Evolutionary conservation across 305 asterid genomes (phyloP).

Genomic region (Lippia alba): DNA sequence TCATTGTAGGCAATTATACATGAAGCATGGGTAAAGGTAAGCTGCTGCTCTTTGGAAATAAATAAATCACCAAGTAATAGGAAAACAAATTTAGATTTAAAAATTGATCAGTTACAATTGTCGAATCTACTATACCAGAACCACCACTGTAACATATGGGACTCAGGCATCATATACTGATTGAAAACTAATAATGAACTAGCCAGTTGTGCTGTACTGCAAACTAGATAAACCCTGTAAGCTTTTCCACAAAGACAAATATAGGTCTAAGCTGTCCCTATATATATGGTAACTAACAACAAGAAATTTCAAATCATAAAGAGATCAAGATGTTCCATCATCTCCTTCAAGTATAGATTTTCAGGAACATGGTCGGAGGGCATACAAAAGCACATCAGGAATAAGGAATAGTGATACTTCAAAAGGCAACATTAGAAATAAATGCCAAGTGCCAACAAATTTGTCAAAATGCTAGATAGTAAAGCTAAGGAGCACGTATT

Average conservation of each 20-base stretch:
- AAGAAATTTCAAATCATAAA: not conserved
- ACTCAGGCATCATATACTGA: not conserved
- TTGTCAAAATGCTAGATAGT: slow-evolving; percentile 26
- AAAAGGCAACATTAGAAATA: slow-evolving; percentile 19
- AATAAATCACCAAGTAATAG: slow-evolving; percentile 12
- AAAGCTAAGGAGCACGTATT: slow-evolving; percentile 30
- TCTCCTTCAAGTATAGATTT: slow-evolving; percentile 16
- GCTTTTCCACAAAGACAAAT: not conserved
- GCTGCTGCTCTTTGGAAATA: slow-evolving; percentile 9
- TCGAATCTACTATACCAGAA: slow-evolving; percentile 9
- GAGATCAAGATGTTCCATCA: slow-evolving; percentile 20
- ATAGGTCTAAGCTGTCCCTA: not conserved
- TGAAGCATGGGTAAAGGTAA: slow-evolving; percentile 1
- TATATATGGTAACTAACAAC: not conserved
- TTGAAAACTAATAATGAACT: not conserved
- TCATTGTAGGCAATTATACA: not conserved
- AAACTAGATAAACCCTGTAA: not conserved
- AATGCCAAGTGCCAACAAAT: slow-evolving; percentile 13
- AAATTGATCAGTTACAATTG: not conserved
- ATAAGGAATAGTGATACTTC: slow-evolving; percentile 14
- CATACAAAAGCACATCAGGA: slow-evolving; percentile 22
- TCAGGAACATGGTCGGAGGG: slow-evolving; percentile 7
- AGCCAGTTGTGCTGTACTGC: slow-evolving; percentile 8
- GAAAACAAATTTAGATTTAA: not conserved
- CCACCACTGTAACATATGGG: slow-evolving; percentile 13